These are phyloP conservation scores for Metrosideros polymorpha DNA, from an alignment of 441 rosid species.

Conservation along the genomic window DNA sequence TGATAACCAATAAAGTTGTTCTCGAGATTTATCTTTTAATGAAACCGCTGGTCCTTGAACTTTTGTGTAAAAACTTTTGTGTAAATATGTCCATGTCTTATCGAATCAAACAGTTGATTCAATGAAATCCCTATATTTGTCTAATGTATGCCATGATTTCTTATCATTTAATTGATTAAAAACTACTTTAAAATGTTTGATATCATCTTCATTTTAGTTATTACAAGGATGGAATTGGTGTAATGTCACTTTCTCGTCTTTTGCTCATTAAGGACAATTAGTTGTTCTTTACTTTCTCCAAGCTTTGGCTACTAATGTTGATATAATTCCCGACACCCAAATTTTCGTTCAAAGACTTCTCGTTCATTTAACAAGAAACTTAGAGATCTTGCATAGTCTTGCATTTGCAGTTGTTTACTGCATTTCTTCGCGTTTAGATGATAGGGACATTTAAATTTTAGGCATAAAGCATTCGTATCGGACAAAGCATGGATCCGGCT, in stretches of 20 bases:
- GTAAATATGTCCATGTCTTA: no score
- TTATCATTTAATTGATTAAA: background rate
- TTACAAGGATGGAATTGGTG: background rate
- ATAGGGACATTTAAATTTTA: background rate
- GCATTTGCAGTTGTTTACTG: background rate
- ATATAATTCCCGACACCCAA: no score
- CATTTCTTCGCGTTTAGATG: background rate
- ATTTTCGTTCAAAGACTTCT: background rate
- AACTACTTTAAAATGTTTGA: background rate
- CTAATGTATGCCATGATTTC: background rate
- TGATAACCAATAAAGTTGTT: no score
- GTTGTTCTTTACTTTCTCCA: background rate
- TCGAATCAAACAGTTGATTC: no score
- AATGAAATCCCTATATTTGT: no score
- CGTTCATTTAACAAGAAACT: background rate
- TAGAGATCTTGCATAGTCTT: background rate
- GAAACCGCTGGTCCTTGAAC: fast-evolving
- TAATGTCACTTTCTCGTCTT: background rate
- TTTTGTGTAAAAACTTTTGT: no score
- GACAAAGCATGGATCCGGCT: fast-evolving
- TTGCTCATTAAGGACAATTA: background rate
- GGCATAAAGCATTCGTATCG: background rate
- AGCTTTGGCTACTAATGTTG: background rate
- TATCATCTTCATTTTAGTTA: background rate
- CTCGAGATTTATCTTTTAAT: no score